These are phyloP conservation scores for Byssothecium circinans DNA, from an alignment of 2,329 filamentous ascomycete genomes.

Conservation along the genomic window DNA sequence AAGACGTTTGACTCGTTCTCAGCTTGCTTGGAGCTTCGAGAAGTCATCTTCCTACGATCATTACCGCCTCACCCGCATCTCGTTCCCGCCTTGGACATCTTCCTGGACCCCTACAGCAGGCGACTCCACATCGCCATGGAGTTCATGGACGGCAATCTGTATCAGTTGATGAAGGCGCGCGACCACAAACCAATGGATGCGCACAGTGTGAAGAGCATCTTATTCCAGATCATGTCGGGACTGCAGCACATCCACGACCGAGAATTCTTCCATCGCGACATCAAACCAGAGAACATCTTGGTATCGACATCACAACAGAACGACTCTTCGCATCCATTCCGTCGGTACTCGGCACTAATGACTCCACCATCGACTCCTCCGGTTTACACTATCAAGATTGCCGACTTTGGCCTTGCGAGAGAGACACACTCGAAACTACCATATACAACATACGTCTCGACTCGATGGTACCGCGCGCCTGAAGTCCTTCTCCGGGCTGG, in stretches of 20 bases:
- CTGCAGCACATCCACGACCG: constrained; percentile 97
- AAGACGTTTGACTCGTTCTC: constrained; percentile 94
- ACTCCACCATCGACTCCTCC: constrained; percentile 94
- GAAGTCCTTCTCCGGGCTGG: constrained; percentile 92
- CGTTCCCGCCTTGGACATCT: constrained; percentile 97
- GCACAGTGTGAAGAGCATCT: constrained; percentile 91
- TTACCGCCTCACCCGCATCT: constrained; percentile 86
- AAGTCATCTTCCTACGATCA: constrained; percentile 94
- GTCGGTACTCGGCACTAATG: constrained; percentile 87
- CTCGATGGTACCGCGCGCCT: constrained; percentile 90
- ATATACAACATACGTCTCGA: constrained; percentile 98
- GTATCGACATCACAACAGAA: constrained; percentile 86
- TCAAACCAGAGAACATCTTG: constrained; percentile 98
- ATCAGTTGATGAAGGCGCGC: constrained; percentile 97
- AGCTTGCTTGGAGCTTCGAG: constrained; percentile 88
- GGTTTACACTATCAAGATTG: constrained; percentile 95
- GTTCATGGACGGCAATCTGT: constrained; percentile 99
- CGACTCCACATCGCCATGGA: constrained; percentile 99
- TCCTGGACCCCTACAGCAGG: constrained; percentile 92
- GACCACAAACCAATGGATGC: constrained; percentile 94
- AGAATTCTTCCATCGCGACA: constrained; percentile 97
- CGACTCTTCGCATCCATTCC: constrained; percentile 82
- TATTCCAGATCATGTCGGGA: constrained; percentile 95
- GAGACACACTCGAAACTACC: constrained; percentile 96
- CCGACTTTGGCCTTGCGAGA: constrained; percentile 94